Conservation (phyloP, 192 early-diverging fungal genomes). For the Coemansia sp. region DNA sequence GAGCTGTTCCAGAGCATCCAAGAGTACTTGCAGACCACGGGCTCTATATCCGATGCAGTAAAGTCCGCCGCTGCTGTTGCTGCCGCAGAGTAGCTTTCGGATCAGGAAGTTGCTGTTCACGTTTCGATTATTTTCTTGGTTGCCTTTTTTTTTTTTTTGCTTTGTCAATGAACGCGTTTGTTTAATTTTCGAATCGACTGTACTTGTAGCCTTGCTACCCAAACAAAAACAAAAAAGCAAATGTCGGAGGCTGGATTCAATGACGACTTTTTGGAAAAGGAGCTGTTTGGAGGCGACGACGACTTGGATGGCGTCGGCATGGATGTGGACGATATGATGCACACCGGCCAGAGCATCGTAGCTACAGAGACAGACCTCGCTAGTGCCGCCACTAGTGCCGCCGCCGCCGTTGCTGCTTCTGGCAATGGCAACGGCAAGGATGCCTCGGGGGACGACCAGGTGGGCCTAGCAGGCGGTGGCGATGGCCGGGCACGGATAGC, state of each 20-base stretch:
- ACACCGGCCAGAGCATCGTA: conserved; percentile 19
- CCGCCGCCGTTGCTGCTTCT: background rate
- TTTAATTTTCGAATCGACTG: too few species aligned
- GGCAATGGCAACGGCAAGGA: background rate
- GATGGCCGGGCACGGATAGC: background rate
- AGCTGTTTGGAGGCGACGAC: conserved; percentile 55
- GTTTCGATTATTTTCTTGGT: too few species aligned
- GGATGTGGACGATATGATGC: conserved; percentile 52
- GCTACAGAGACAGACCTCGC: conserved; percentile 5
- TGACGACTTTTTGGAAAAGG: conserved; percentile 52
- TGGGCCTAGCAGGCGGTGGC: background rate
- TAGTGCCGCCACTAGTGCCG: background rate
- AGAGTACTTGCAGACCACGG: conserved; percentile 53
- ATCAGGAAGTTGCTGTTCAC: too few species aligned
- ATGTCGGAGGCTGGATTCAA: conserved; percentile 51
- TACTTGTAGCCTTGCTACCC: background rate
- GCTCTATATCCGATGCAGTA: conserved; percentile 19
- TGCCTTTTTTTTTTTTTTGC: conserved; percentile 1
- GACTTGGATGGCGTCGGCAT: conserved; percentile 35
- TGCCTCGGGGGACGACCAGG: background rate
- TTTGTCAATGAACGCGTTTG: too few species aligned
- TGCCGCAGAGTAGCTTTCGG: background rate
- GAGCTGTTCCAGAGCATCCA: conserved; percentile 57
- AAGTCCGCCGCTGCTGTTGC: background rate
- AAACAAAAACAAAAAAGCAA: too few species aligned